phyloP scores from a whole-genome alignment of 225 moss, liverwort and hornwort species.

The Rhytidiadelphus loreus region DNA sequence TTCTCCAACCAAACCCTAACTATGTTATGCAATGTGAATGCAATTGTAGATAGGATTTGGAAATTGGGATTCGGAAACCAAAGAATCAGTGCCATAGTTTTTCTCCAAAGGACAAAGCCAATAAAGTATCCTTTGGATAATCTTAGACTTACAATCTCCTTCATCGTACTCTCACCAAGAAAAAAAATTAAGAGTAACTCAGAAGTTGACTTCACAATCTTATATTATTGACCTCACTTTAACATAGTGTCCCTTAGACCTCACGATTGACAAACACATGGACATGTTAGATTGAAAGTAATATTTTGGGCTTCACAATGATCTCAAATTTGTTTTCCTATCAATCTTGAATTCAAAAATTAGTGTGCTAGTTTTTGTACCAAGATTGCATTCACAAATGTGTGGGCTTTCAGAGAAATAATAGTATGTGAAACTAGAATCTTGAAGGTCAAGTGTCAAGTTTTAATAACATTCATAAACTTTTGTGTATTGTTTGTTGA shows the following conservation, averaged over 20 bases:
- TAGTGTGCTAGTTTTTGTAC: no score
- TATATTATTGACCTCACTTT: background rate
- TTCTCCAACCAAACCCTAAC: no score
- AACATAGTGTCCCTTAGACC: no score
- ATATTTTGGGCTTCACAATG: background rate
- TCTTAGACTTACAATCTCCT: background rate
- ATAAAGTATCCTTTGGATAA: no score
- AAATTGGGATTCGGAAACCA: fast-evolving
- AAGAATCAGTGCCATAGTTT: no score
- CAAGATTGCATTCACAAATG: no score
- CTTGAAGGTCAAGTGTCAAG: no score
- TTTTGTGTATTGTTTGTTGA: no score
- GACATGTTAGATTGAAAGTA: fast-evolving
- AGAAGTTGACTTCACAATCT: fast-evolving
- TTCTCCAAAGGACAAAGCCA: background rate
- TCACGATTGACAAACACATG: no score
- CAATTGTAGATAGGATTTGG: background rate
- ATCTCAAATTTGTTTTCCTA: no score
- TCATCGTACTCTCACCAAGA: fast-evolving
- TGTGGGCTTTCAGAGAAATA: background rate
- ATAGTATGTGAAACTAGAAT: background rate
- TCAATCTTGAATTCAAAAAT: no score
- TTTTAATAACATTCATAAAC: no score
- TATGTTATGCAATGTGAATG: fast-evolving
- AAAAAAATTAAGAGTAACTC: background rate